A percentile compares a stretch with the other conserved stretches of the same genome.
phyloP scores from a whole-genome alignment of 352 stramenopile genomes.

The Elongisporangium senticosum region DNA sequence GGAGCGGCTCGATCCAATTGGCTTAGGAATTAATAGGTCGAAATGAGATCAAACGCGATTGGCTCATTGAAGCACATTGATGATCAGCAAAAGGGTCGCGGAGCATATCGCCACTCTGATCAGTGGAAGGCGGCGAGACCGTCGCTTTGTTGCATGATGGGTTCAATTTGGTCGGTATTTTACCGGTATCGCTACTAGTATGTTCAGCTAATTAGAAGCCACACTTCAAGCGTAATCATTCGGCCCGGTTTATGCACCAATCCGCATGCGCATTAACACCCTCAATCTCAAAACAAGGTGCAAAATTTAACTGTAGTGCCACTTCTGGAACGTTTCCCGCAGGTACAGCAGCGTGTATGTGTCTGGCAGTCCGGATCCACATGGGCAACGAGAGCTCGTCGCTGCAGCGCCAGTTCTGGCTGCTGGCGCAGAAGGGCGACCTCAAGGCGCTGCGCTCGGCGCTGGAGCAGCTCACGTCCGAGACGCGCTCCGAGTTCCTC shows the following conservation, averaged over 20 bases:
- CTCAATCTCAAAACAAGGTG: not conserved
- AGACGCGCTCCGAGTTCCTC: not conserved
- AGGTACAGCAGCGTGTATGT: not conserved
- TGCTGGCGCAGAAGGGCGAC: not conserved
- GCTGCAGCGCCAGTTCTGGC: not conserved
- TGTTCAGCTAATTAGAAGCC: not conserved
- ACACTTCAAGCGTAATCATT: not conserved
- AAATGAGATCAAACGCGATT: no score
- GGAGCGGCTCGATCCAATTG: no score
- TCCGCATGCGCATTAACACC: no score
- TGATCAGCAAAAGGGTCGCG: no score
- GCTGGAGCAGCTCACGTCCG: not conserved
- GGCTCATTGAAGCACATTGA: no score
- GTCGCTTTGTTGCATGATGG: not conserved
- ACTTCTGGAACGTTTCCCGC: not conserved
- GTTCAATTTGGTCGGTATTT: not conserved
- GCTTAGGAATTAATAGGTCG: no score
- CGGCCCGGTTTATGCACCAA: not conserved
- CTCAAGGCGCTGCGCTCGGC: not conserved
- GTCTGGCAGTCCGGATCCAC: not conserved
- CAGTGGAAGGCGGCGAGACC: no score
- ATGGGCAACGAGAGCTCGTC: not conserved
- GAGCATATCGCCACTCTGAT: no score
- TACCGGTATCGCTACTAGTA: not conserved
- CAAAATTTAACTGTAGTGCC: not conserved